Percentiles rank a stretch among this genome's conserved stretches.
Conservation (phyloP, 495 filamentous ascomycete genomes). For the Penicillium fimorum region DNA sequence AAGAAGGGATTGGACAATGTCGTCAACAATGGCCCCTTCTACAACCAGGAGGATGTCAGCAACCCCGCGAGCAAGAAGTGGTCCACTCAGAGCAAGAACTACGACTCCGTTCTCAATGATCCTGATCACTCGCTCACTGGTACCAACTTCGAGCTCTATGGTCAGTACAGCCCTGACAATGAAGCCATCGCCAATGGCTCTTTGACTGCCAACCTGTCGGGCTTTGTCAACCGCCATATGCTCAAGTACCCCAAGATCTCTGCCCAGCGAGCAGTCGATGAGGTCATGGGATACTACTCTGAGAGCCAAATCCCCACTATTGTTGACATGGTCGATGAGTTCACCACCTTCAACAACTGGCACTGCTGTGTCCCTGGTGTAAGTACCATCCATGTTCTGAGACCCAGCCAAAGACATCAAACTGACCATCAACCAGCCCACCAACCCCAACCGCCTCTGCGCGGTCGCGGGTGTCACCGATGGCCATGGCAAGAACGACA, state of each 20-base stretch:
- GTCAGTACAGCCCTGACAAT: constrained; percentile 45
- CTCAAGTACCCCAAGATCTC: constrained; percentile 29
- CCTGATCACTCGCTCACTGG: constrained; percentile 52
- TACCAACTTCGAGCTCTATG: constrained; percentile 52
- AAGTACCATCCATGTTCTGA: constrained; percentile 13
- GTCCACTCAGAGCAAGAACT: constrained; percentile 42
- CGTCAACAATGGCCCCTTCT: constrained; percentile 46
- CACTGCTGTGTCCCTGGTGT: constrained; percentile 51
- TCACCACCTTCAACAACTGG: constrained; percentile 54
- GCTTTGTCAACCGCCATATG: constrained; percentile 52
- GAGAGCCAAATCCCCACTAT: constrained; percentile 49
- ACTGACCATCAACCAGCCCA: constrained; percentile 35
- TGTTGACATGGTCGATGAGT: constrained; percentile 48
- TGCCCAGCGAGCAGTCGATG: constrained; percentile 34
- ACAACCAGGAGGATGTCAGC: constrained; percentile 39
- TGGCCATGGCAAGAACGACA: constrained; percentile 51
- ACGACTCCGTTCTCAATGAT: constrained; percentile 49
- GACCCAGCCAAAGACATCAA: not conserved
- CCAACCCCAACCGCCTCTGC: constrained; percentile 52
- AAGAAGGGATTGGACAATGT: constrained; percentile 41
- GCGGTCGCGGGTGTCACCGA: constrained; percentile 44
- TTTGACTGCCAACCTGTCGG: constrained; percentile 36
- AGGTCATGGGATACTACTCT: constrained; percentile 55
- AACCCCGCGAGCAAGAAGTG: constrained; percentile 35
- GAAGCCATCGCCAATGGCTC: constrained; percentile 35